Base-by-base conservation (phyloP, 305 asterid species). In the Fraxinus floribunda region DNA sequence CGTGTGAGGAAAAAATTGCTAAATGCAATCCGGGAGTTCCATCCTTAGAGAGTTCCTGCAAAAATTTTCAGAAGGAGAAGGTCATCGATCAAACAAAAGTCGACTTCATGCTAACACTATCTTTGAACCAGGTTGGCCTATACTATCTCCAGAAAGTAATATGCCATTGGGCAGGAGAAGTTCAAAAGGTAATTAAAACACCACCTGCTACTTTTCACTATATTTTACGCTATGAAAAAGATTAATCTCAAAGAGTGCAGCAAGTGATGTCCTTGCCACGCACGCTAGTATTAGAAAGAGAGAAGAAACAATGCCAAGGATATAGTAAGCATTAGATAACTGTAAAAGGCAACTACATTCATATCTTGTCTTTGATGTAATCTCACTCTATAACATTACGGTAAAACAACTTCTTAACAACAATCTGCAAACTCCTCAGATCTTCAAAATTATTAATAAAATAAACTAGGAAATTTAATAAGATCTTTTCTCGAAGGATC, bases 1-100 rank as follows among this genome's bases (percentile, higher is more conserved):
- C 97, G 94, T 92, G 88, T 88, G 97, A 84, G 92, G 97, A 38
- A 87, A 96, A 94, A 88, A 93, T 96, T 16, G 97, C 98, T 26
- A 94, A 84, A 80, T 91, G 97, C 91, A 96, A 81, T 64, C 92
- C 90, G 1, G 93, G 92, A 87, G 85, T 72, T 80, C 91, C 97
- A 49, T 83, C 79, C 52, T 74, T 83, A 78, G 99, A 93, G 41
- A 93, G 82, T 87, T 85, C 98, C 98, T 96, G 95, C 79, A 57
- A 77, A 77, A 8, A 81, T 46, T 44, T 13, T 35, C 71, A 70
- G 68, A 4, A 9, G 18, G 36, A 70, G 68, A 4, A 9, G 18
- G 36, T 66, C 13, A 66, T 30, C 7, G 4, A 24, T 66, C 35
- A 64, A 62, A 24, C 34, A 35, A 64, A 64, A 64, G 73, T 24